Evolutionary conservation across 306 rosid genomes (phyloP).

Genomic region (Prunus mongolica): DNA sequence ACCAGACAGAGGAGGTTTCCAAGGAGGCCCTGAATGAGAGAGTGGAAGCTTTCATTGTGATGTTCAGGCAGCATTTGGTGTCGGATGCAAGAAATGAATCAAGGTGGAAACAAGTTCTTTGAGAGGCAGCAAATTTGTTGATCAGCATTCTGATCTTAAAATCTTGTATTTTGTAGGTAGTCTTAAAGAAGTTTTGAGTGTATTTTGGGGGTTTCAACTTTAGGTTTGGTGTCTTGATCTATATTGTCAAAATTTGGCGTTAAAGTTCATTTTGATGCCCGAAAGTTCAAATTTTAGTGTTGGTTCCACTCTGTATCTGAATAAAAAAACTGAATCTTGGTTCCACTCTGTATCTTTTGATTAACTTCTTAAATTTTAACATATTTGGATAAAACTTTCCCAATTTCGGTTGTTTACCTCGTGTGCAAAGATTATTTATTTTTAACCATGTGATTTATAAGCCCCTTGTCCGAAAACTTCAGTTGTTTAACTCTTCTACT

Average conservation of each 20-base stretch:
- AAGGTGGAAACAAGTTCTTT: not conserved
- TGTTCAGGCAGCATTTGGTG: conserved; percentile 82
- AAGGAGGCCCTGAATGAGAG: conserved; percentile 88
- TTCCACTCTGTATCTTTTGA: not conserved
- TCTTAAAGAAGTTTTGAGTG: not conserved
- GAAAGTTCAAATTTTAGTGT: not conserved
- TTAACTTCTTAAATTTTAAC: not conserved
- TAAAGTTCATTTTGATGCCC: conserved; percentile 6
- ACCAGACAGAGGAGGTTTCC: conserved; percentile 35
- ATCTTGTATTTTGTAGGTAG: not conserved
- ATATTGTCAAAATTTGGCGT: not conserved
- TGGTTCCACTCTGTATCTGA: not conserved
- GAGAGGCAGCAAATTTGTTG: no score
- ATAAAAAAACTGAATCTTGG: not conserved
- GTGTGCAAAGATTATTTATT: fast-evolving
- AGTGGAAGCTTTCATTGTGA: conserved; percentile 90
- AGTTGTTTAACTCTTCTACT: no score
- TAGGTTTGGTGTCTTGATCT: no score
- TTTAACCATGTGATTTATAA: no score
- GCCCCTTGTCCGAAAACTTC: no score
- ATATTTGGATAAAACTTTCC: not conserved
- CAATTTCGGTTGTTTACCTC: not conserved
- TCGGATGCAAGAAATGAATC: conserved; percentile 52
- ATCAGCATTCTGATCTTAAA: not conserved
- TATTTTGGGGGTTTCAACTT: no score